Conservation (phyloP, 306 rosid species). For the Oxytropis ochrocephala region DNA sequence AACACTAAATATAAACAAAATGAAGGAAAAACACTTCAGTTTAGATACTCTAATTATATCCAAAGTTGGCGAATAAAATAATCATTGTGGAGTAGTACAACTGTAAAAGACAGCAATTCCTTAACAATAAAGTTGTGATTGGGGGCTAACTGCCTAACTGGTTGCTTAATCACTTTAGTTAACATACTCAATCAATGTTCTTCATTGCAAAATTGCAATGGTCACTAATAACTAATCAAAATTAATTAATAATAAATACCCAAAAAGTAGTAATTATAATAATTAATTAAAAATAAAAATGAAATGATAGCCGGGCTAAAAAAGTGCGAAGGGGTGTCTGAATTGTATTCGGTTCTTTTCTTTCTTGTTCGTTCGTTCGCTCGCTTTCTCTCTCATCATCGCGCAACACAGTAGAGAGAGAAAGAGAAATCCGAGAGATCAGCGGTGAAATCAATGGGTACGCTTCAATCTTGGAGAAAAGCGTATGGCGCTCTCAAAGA, state of each 20-base stretch:
- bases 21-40: too few species aligned
- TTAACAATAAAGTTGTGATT: background rate
- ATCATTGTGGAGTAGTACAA: background rate
- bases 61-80: background rate
- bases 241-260: background rate
- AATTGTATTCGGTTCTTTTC: constrained; percentile 19
- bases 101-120: background rate
- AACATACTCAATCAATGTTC: background rate
- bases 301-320: background rate
- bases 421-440: constrained; percentile 35
- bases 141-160: background rate
- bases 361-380: background rate
- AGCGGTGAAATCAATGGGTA: constrained; percentile 50
- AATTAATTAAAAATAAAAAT: background rate
- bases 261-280: too few species aligned
- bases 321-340: background rate
- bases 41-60: background rate
- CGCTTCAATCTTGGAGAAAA: constrained; percentile 96
- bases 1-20: too few species aligned
- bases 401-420: constrained; percentile 14
- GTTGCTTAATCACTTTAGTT: background rate
- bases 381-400: constrained; percentile 36
- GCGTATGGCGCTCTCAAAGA: constrained; percentile 96
- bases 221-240: background rate
- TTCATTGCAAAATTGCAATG: background rate